Base-by-base conservation (phyloP, 1,284 basidiomycete genomes). In the Cutaneotrichosporon sp. region DNA sequence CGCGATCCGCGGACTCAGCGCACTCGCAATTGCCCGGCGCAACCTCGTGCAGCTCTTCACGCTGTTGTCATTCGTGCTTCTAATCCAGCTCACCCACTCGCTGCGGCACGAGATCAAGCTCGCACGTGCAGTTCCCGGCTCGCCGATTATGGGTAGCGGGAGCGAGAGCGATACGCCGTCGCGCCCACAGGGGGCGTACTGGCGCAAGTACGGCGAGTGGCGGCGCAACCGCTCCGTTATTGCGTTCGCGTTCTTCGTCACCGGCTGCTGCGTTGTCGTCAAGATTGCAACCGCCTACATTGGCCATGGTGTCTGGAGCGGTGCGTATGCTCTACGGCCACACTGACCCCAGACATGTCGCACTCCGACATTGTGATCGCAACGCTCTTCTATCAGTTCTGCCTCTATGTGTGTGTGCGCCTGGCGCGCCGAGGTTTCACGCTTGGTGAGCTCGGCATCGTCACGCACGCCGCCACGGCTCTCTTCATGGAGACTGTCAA, bases 361-460 rank as follows among this genome's bases (percentile, higher is more conserved):
- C 84, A 86, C 67, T 87, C 91, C 66, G 96, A 99, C 74, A 85
- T 92, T 57, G 81, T 87, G 21, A 82, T 90, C 13, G 86, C 87
- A 26, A 88, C 92, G 0, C 76, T 91, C 53, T 91, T 96, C 81
- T 98, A 90, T 79, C 97, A 99, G 76, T 89, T 92, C 71, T 88
- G 91, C 52, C 83, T 98, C 60, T 99, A 98, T 76, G 85, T 90
- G 56, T 91, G 91, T 60, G 86, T 97, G 57, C 86, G 96, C 26
- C 84, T 99, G 38, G 96, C 94, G 0, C 89, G 97, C 70, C 87
- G 90, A 30, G 92, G 91, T 14, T 96, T 98, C 80, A 99, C 96
- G 0, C 84, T 99, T 2, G 97, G 97, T 56, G 97, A 99, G 78
- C 85, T 98, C 11, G 89, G 89, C 21, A 82, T 97, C 26, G 90